Evolutionary conservation across 2,329 filamentous ascomycete species (phyloP), one percentile per base, ranked within the genome.

Genomic region (Zalaria obscura): DNA sequence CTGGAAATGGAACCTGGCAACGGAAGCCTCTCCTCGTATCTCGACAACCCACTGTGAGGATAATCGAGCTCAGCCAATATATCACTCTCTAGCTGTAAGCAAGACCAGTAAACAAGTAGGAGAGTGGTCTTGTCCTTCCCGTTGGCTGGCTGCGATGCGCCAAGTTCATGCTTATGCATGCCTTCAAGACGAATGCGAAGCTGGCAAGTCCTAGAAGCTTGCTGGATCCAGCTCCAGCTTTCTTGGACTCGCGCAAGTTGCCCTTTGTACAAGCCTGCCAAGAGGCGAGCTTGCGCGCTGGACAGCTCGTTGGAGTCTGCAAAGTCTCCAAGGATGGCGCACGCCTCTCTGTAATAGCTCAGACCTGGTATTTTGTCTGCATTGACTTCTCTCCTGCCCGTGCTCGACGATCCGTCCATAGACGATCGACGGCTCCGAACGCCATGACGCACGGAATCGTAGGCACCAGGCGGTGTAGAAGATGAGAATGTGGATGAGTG

Each of bases 31-130:
- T 67, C 48, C 77, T 76, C 2, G 82, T 82, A 53, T 78, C 66
- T 64, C 6, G 71, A 72, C 27, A 80, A 76, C 2, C 73, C 72
- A 53, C 75, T 80, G n/a, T 43, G 39, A 31, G 43, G 43, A 25
- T 48, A 48, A 27, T 48, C 46, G 45, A 96, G 69, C 61, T 98
- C 91, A 3, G 91, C 91, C 37, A 95, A 72, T 36, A 96, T 85
- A 58, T 96, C 89, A 60, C 87, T 94, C 61, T 96, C 89, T 7
- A 96, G 70, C 55, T 96, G 89, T 47, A 95, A 66, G 56, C 85
- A 93, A 5, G 88, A 91, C 89, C 89, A 96, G 53, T 88, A 95
- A 0, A 85, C 81, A 51, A 93, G 56, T 42, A 67, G 60, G 25
- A 68, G 62, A 35, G 68, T 49, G 37, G 66, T 66, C 36, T 56